Percentiles rank a stretch among this genome's conserved stretches.
Evolutionary conservation across 2,329 filamentous ascomycete genomes (phyloP).

Genomic region (Nemania abortiva): DNA sequence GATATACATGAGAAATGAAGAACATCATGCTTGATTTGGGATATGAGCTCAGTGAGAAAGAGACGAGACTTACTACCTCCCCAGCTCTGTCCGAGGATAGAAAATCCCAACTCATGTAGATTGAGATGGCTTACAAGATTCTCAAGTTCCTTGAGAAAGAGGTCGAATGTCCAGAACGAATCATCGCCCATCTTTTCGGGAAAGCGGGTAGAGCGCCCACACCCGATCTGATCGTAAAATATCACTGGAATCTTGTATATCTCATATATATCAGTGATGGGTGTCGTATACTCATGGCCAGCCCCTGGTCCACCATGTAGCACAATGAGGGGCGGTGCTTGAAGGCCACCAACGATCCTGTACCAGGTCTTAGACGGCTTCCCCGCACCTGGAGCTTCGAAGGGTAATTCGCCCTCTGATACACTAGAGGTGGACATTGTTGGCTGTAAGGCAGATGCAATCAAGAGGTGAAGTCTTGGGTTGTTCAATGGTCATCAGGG

Average conservation of each 20-base stretch:
- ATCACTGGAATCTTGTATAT: slow-evolving; percentile 56
- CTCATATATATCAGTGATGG: slow-evolving; percentile 54
- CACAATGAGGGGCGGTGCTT: slow-evolving; percentile 39
- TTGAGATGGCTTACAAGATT: slow-evolving; percentile 59
- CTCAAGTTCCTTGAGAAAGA: slow-evolving; percentile 63
- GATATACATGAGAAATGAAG: background rate
- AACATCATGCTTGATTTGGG: no score
- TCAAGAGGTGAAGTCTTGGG: no score
- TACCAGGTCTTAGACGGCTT: background rate
- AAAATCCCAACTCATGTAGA: slow-evolving; percentile 48
- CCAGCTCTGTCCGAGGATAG: slow-evolving; percentile 64
- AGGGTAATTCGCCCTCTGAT: background rate
- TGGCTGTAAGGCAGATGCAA: no score
- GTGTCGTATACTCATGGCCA: slow-evolving; percentile 58
- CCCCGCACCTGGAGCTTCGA: background rate
- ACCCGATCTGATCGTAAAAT: slow-evolving; percentile 67
- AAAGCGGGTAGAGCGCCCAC: slow-evolving; percentile 62
- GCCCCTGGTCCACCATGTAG: slow-evolving; percentile 54
- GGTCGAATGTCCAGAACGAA: slow-evolving; percentile 60
- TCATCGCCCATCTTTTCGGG: slow-evolving; percentile 58
- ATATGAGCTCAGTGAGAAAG: background rate
- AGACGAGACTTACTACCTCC: background rate
- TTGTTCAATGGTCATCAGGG: no score
- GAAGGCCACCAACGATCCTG: background rate
- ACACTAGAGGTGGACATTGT: no score